phyloP scores from a whole-genome alignment of 2,329 filamentous ascomycete genomes.

The Neofusicoccum umdonicola region DNA sequence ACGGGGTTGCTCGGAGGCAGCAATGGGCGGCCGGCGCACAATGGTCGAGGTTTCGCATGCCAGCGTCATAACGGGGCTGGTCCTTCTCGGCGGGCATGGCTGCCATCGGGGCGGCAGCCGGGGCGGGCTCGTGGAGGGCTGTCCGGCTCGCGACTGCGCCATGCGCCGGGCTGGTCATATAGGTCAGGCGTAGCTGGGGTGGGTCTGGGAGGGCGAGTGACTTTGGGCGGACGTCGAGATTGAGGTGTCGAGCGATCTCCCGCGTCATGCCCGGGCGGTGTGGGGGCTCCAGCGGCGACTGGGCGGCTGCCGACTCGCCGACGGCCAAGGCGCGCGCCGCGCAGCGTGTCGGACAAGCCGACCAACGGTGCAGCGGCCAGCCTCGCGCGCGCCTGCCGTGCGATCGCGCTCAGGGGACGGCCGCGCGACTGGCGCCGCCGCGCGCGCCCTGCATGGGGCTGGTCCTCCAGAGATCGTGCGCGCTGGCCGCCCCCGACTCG shows the following conservation, averaged over 20 bases:
- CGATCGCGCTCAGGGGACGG: conserved; percentile 5
- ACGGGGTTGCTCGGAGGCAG: background rate
- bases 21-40: conserved; percentile 34
- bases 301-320: conserved; percentile 1
- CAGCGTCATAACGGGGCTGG: conserved; percentile 58
- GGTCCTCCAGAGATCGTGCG: background rate
- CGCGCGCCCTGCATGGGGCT: background rate
- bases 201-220: conserved; percentile 11
- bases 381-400: background rate
- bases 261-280: conserved; percentile 12
- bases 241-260: conserved; percentile 16
- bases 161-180: conserved; percentile 17
- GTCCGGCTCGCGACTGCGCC: conserved; percentile 4
- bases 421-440: too few relatives aligned
- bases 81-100: conserved; percentile 20
- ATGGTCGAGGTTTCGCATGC: conserved; percentile 71
- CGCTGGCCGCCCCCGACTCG: background rate
- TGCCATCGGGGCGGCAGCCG: conserved; percentile 7
- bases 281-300: background rate
- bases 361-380: background rate
- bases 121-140: background rate
- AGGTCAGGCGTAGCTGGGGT: background rate
- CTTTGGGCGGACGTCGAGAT: conserved; percentile 13
- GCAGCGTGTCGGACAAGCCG: too few relatives aligned
- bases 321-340: background rate